Evolutionary conservation across 345 rosid species (phyloP).

Genomic region (Dimocarpus longan): DNA sequence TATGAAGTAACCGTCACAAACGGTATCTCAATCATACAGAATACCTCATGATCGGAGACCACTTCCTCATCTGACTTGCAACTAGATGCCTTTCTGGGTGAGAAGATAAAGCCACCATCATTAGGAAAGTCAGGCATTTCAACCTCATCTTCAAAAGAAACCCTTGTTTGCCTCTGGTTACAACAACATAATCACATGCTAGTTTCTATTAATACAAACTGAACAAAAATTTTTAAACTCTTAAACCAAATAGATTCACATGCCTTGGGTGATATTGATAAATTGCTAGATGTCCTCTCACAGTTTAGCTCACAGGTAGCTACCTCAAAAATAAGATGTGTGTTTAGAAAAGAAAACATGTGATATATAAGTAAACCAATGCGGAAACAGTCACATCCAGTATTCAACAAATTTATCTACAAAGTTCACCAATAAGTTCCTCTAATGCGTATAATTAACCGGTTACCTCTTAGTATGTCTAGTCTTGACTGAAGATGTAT

Average conservation of each 20-base stretch:
- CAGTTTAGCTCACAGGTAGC: slow-evolving; percentile 31
- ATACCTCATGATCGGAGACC: slow-evolving; percentile 51
- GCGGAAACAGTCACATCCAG: not conserved
- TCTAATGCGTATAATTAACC: not conserved
- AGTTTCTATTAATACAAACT: not conserved
- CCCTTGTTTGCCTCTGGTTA: slow-evolving; percentile 31
- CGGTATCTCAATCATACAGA: not conserved
- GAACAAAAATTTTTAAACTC: not conserved
- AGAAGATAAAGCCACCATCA: slow-evolving; percentile 35
- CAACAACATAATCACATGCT: slow-evolving; percentile 14
- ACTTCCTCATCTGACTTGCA: slow-evolving; percentile 35
- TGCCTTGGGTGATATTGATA: slow-evolving; percentile 31
- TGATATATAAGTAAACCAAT: not conserved
- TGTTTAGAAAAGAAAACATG: not conserved
- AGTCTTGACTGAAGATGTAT: slow-evolving; percentile 60
- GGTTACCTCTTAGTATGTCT: slow-evolving; percentile 63
- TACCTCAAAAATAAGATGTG: slow-evolving; percentile 19
- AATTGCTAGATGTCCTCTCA: slow-evolving; percentile 21
- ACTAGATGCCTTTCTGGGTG: slow-evolving; percentile 26
- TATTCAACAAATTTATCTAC: not conserved
- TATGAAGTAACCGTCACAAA: not conserved
- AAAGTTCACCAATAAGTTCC: not conserved
- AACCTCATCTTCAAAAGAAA: slow-evolving; percentile 50
- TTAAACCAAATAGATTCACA: slow-evolving; percentile 14
- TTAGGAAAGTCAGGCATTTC: slow-evolving; percentile 58